These are phyloP conservation scores for Aphelidium insulamus DNA, from an alignment of 371 early-diverging fungal species.

Conservation along the genomic window DNA sequence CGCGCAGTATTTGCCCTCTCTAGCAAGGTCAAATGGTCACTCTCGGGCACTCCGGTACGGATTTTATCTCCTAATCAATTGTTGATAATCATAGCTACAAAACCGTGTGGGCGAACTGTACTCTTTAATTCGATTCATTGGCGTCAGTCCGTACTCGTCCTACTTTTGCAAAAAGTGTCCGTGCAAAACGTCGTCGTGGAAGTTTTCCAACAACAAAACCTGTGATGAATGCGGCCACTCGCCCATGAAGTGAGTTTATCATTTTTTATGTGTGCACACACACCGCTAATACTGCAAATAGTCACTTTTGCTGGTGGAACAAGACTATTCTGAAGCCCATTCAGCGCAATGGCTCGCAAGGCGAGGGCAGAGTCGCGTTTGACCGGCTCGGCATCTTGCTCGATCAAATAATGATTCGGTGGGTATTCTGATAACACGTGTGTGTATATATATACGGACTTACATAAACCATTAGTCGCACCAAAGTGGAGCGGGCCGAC, in stretches of 20 bases:
- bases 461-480: no score
- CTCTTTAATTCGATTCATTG: conserved; percentile 73
- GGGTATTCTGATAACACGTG: no score
- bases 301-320: conserved; percentile 93
- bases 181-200: conserved; percentile 64
- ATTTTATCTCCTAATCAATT: no score
- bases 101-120: conserved; percentile 94
- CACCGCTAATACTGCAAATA: background rate
- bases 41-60: conserved; percentile 95
- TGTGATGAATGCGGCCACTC: conserved; percentile 60
- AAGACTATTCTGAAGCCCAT: conserved; percentile 80
- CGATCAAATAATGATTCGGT: conserved; percentile 77
- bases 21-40: conserved; percentile 52
- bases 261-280: background rate
- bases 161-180: conserved; percentile 74
- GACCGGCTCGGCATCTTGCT: conserved; percentile 49
- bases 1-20: conserved; percentile 60
- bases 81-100: no score
- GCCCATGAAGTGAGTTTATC: conserved; percentile 30
- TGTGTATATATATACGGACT: no score
- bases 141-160: conserved; percentile 40
- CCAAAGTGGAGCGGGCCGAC: conserved; percentile 72
- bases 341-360: conserved; percentile 42
- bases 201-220: conserved; percentile 27
- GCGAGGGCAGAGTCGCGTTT: conserved; percentile 44